Evolutionary conservation across 2,329 filamentous ascomycete species (phyloP), one percentile per base, ranked within the genome.

Genomic region (Ophioceras dolichostomum): DNA sequence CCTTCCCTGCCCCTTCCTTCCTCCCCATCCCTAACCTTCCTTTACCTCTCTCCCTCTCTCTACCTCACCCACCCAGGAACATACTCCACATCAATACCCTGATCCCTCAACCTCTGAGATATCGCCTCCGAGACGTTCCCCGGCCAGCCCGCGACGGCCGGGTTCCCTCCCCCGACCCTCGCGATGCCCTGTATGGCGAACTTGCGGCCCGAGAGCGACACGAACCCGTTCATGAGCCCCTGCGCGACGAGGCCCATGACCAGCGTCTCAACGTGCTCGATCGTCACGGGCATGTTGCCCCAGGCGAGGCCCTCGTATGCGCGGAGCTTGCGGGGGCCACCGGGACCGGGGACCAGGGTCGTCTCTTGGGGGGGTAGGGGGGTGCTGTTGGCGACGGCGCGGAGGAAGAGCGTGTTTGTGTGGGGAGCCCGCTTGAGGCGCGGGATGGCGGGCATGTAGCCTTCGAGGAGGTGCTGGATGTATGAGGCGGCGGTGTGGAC

Each of bases 181-280:
- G 79, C 81, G 18, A 83, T 77, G 3, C 88, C 87, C 37, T 82
- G 76, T 31, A 95, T 83, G 10, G 86, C 87, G 50, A 95, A 87
- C 34, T 83, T 78, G 31, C 72, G 71, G 50, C 79, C 76, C 19
- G 72, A 72, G 49, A 93, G 85, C 13, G 83, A 83, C 20, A 95
- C 71, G 51, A 88, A 95, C 2, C 88, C 89, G 46, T 80, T 77
- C 53, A 95, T 67, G 18, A 94, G 64, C 1, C 83, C 84, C 56
- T 94, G 84, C 35, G 82, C 76, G 16, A 93, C 73, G 10, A 95
- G 69, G 10, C 79, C 79, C 0, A 83, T 75, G 10, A 93, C 69
- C 34, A 84, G 76, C 32, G 76, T 76, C 58, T 94, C 86, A n/a
- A 93, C 66, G 46, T 85, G 79, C 12, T 72, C 61, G 26, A 72